Conservation (phyloP, 345 rosid species). For the Camelina neglecta region DNA sequence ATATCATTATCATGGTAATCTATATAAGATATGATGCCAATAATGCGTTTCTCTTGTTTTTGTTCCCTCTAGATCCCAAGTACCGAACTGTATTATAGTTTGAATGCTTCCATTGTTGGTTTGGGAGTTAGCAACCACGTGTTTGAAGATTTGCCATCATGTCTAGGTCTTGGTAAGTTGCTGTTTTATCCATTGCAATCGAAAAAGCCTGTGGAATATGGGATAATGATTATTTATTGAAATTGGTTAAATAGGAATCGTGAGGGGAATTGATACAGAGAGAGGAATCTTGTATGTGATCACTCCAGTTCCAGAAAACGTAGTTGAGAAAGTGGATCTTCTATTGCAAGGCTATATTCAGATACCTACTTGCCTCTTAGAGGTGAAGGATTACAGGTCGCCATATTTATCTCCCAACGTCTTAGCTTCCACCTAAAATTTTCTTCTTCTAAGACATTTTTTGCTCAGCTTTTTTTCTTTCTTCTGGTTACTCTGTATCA, state of each 20-base stretch:
- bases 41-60: not conserved
- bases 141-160: slow-evolving; percentile 64
- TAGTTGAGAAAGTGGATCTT: slow-evolving; percentile 78
- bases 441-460: not conserved
- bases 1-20: not conserved
- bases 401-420: slow-evolving; percentile 76
- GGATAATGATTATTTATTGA: not conserved
- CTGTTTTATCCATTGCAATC: slow-evolving; percentile 1
- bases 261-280: slow-evolving; percentile 77
- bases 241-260: slow-evolving; percentile 62
- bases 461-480: not conserved
- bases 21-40: slow-evolving; percentile 1
- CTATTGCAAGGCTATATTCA: slow-evolving; percentile 80
- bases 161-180: slow-evolving; percentile 87
- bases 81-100: slow-evolving; percentile 72
- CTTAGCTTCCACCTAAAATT: slow-evolving; percentile 54
- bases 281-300: slow-evolving; percentile 73
- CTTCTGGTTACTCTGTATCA: slow-evolving; percentile 3
- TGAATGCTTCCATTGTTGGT: slow-evolving; percentile 89
- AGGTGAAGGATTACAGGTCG: slow-evolving; percentile 79
- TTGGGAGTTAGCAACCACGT: slow-evolving; percentile 72
- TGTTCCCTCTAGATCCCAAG: slow-evolving; percentile 59
- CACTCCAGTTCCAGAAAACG: slow-evolving; percentile 75
- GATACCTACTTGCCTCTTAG: slow-evolving; percentile 82
- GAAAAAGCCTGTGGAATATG: not conserved